Evolutionary conservation across 495 filamentous ascomycete genomes (phyloP), one percentile per base, ranked within the genome.

Genomic region (Pseudoneurospora amorphoporcata): DNA sequence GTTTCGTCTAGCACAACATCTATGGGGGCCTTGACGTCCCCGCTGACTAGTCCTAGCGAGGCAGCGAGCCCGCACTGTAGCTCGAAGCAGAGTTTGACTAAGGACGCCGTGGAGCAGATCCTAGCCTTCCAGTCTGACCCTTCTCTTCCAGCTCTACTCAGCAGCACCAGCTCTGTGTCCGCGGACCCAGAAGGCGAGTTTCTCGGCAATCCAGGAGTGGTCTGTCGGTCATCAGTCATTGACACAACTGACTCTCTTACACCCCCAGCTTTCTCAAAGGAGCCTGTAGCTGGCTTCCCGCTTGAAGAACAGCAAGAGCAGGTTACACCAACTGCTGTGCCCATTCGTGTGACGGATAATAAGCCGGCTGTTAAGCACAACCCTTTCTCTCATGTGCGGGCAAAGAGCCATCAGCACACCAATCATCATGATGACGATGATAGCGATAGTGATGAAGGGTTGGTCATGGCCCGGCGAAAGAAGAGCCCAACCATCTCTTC

Each of bases 91-190:
- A 83, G 83, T 1, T 85, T 84, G 32, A 80, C 81, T 17, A 87
- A 88, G 72, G 85, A 88, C 58, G 83, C 85, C 71, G 82, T 85
- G 9, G 88, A 89, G 32, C 85, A 82, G 69, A 89, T 87, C 80
- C 86, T 87, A 37, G 87, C 87, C 45, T 92, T 89, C 77, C 88
- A 86, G 43, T 92, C 91, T 17, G 90, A 93, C 74, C 91, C 92
- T 16, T 92, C 91, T 53, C 86, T 94, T 7, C 92, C 92, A 3
- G 92, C 92, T 45, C 86, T 94, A 7, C 83, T 92, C 16, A 93
- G 91, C 39, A 89, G 91, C n/a, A 90, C 91, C n/a, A 92, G 91
- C 38, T 94, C 92, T n/a, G 82, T 93, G 23, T 93, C 90, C 23
- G 89, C 84, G 14, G 86, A 88, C 58, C 77, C 83, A 2, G 88